A percentile compares a stretch with the other conserved stretches of the same genome.
Evolutionary conservation across 345 rosid genomes (phyloP).

Genomic region (Trapa incisa): DNA sequence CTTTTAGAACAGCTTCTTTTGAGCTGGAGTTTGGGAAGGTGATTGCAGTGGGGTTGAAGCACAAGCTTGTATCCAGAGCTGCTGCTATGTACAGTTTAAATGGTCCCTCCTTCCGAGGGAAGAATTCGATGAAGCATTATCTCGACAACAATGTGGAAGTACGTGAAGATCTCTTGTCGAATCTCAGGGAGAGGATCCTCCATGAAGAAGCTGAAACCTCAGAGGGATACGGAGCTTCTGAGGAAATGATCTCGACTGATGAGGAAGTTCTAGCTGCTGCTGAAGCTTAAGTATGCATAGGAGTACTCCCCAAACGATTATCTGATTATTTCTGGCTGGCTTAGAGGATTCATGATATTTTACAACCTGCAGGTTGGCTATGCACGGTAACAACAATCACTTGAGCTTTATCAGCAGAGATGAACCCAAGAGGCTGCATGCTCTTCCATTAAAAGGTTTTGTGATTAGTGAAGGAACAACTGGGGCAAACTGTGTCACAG

Average conservation of each 20-base stretch:
- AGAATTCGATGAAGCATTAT: conserved; percentile 58
- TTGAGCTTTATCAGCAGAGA: too few relatives aligned
- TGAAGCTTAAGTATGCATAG: conserved; percentile 27
- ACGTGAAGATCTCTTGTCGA: conserved; percentile 48
- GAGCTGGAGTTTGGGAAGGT: conserved; percentile 98
- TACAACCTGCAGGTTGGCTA: too few relatives aligned
- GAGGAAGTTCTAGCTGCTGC: conserved; percentile 59
- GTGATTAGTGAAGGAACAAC: too few relatives aligned
- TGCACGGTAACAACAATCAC: too few relatives aligned
- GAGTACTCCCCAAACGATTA: background rate
- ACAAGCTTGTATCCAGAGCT: conserved; percentile 49
- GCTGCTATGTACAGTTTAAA: conserved; percentile 38
- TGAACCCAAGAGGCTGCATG: too few relatives aligned
- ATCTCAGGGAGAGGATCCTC: conserved; percentile 53
- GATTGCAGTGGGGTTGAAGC: conserved; percentile 54
- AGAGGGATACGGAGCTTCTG: conserved; percentile 22
- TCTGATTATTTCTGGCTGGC: too few relatives aligned
- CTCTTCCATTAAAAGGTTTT: too few relatives aligned
- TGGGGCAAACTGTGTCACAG: too few relatives aligned
- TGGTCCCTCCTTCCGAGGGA: conserved; percentile 52
- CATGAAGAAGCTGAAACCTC: conserved; percentile 18
- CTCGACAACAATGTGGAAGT: conserved; percentile 32
- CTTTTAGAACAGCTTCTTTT: conserved; percentile 67
- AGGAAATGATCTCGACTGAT: conserved; percentile 27
- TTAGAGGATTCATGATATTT: too few relatives aligned